Base-by-base conservation (phyloP, 495 filamentous ascomycete species). In the Trypethelium eluteriae region DNA sequence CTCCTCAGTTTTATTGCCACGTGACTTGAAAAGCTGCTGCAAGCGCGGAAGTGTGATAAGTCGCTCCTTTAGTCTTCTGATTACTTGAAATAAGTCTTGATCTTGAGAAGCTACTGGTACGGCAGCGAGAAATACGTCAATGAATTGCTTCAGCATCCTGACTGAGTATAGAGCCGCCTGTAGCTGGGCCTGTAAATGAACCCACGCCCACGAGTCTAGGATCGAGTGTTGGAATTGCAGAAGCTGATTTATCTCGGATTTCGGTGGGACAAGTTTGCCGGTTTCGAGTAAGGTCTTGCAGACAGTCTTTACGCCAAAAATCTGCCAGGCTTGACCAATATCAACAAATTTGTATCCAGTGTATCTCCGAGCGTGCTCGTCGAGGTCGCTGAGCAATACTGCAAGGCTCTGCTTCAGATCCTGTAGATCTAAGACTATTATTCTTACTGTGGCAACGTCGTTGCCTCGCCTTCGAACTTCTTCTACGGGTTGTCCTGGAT, bases 91-190 rank as follows among this genome's bases (percentile, higher is more conserved):
- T 2, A 59, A 59, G 25, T 59, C 32, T 36, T 9, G 18, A 14
- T 59, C 25, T 35, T 59, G 18, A 7, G 53, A 36, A 36, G 6
- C 14, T 2, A 32, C 18, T 34, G 32, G 32, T 32, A 59, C 5
- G 36, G 53, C 53, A 35, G 53, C 53, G 18, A 59, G 18, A 2
- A 65, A 65, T 3, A 81, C 69, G 2, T 73, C 67, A 9, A 86
- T 63, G 1, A 86, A 72, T 67, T 91, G 87, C 39, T 79, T 78
- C 2, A 86, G 70, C 66, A 91, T 86, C 38, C 88, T 81, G 0
- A 92, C 70, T 0, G 88, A 89, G 69, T 91, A 91, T 6, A 83
- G 76, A 3, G 81, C 81, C 2, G 84, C 84, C 38, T 89, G 84
- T 0, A 85, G 73, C 67, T 89, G 85, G 4, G 86, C 87, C 12